Evolutionary conservation across 495 filamentous ascomycete genomes (phyloP), one percentile per base, ranked within the genome.

Genomic region (Wilcoxina mikolae): DNA sequence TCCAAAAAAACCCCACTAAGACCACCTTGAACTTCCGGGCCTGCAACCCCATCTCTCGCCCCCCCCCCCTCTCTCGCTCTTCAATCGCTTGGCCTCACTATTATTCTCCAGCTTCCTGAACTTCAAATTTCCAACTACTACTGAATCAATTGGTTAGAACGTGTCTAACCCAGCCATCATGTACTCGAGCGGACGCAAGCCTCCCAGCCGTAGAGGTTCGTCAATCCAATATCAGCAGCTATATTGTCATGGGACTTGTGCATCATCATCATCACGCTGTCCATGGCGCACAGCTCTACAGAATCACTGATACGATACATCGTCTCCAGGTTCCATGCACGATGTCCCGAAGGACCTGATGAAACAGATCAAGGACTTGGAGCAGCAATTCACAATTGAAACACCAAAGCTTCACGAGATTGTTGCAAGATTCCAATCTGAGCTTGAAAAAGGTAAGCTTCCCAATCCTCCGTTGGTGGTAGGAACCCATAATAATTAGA

Each of bases 321-420:
- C 45, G 23, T 9, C 28, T 11, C 11, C 59, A 84, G 82, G 83
- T 53, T 88, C 84, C 49, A 81, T 82, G 76, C 75, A 80, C 62
- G 82, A 86, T 72, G 69, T 93, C 68, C 87, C 91, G 48, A 83
- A 89, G 69, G 79, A 91, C 68, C 78, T 96, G 48, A 70, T 84
- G 59, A 73, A 80, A 55, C 83, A 94, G 69, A 91, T 96, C 68
- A 78, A 87, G 68, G 70, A 78, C 24, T 76, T 96, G 38, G 91
- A 98, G 72, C 74, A 85, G n/a, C 66, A 78, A 18, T 98, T 98
- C 71, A 83, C 81, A 15, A 78, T 95, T 42, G 80, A 84, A 60
- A 74, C 71, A 2, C 70, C 76, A 12, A 93, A 85, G 71, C 78
- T 96, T 17, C 95, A 95, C 77, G 64, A 82, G 68, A 84, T 98